These are phyloP conservation scores for Diddensiella santjacobensis DNA, from an alignment of 805 yeast species.

Conservation along the genomic window DNA sequence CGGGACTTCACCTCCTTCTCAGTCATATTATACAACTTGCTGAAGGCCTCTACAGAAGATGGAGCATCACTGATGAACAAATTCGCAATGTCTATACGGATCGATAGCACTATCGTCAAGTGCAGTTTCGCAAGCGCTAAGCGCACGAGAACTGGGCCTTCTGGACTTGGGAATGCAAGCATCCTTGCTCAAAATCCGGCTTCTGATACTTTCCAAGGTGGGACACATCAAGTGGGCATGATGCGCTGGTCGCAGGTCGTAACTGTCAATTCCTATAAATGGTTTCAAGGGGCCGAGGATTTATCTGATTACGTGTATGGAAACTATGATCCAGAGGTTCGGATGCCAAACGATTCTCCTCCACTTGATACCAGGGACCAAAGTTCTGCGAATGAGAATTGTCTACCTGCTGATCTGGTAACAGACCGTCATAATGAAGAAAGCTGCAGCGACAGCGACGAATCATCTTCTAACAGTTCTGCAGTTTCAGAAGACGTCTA, in stretches of 20 bases:
- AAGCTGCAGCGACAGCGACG: neutral
- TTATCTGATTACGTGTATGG: neutral
- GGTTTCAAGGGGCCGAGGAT: neutral
- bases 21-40: neutral
- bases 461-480: neutral
- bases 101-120: neutral
- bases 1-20: neutral
- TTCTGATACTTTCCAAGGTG: neutral
- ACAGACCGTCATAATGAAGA: neutral
- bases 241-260: neutral
- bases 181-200: neutral
- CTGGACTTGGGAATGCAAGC: too few relatives aligned
- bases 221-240: neutral
- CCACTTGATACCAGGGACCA: neutral
- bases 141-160: neutral
- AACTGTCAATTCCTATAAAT: neutral
- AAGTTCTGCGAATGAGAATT: neutral
- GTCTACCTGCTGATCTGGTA: neutral
- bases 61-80: neutral
- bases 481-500: neutral
- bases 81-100: neutral
- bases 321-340: too few relatives aligned
- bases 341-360: neutral
- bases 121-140: neutral
- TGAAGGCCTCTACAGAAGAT: neutral